Conservation (phyloP, 257 asterid species). For the Datura wrightii region DNA sequence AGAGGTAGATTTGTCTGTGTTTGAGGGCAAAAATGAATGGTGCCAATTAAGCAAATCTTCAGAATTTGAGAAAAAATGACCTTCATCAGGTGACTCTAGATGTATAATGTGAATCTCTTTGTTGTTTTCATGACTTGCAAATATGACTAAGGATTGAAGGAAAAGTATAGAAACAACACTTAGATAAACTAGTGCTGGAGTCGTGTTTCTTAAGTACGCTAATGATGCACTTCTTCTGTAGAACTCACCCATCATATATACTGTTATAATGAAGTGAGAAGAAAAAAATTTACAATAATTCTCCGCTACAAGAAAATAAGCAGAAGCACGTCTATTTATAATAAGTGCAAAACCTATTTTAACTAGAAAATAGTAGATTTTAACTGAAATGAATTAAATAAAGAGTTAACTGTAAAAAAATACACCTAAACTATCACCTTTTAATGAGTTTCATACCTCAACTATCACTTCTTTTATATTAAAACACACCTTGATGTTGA, state of each 20-base stretch:
- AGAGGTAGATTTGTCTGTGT: background rate
- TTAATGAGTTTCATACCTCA: too few species aligned
- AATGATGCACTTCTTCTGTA: background rate
- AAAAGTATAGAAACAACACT: background rate
- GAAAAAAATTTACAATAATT: background rate
- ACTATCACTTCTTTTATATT: too few species aligned
- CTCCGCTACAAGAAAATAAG: background rate
- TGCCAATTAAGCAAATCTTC: constrained; percentile 36
- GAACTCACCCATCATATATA: too few species aligned
- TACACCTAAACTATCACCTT: too few species aligned
- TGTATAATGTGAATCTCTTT: constrained; percentile 25
- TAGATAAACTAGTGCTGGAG: background rate
- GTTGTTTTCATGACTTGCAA: constrained; percentile 6
- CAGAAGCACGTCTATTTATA: background rate
- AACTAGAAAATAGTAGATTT: background rate
- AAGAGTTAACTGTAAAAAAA: too few species aligned
- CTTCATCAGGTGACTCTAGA: constrained; percentile 33
- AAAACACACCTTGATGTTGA: too few species aligned
- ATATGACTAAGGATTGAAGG: background rate
- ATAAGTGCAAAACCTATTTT: background rate
- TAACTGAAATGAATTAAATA: too few species aligned
- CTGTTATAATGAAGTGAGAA: too few species aligned
- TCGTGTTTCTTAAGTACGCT: background rate
- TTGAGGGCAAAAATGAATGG: constrained; percentile 40
- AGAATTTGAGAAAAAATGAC: background rate